Percentiles rank a stretch among this genome's conserved stretches.
Conservation (phyloP, 1,139 yeast genomes). For the Nakaseomyces sp. region DNA sequence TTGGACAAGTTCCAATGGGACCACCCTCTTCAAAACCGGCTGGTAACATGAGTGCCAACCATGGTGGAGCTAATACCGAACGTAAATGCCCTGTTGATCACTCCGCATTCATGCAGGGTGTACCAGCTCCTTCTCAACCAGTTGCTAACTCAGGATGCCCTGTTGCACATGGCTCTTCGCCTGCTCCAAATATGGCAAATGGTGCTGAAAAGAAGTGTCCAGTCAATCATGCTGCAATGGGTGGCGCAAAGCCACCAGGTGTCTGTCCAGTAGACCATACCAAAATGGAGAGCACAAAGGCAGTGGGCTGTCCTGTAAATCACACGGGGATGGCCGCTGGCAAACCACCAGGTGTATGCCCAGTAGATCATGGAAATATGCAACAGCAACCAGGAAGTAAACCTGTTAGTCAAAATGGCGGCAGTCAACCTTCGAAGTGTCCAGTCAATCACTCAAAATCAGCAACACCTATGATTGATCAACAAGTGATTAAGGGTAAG, state of each 20-base stretch:
- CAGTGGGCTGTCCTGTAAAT: not conserved
- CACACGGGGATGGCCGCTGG: not conserved
- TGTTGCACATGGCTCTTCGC: not conserved
- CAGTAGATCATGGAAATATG: not conserved
- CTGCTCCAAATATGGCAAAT: not conserved
- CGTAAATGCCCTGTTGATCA: constrained; percentile 17
- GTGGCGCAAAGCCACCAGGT: constrained; percentile 3
- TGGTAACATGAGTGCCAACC: no score
- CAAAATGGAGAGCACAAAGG: not conserved
- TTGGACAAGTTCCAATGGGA: not conserved
- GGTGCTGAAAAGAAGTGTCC: not conserved
- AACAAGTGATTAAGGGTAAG: not conserved
- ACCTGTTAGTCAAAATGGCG: not conserved
- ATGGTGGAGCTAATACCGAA: no score
- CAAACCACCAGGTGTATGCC: not conserved
- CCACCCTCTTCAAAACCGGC: constrained; percentile 3
- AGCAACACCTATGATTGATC: not conserved
- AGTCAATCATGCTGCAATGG: not conserved
- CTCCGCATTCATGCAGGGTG: constrained; percentile 6
- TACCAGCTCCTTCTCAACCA: not conserved
- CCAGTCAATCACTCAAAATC: not conserved
- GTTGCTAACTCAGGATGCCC: constrained; percentile 1
- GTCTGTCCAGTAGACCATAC: constrained; percentile 11
- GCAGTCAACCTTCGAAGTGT: not conserved
- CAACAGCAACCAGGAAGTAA: not conserved